Percentiles rank a stretch among this genome's conserved stretches.
Evolutionary conservation across 768 basidiomycete species (phyloP).

Genomic region (Agaricus sinodeliciosus): DNA sequence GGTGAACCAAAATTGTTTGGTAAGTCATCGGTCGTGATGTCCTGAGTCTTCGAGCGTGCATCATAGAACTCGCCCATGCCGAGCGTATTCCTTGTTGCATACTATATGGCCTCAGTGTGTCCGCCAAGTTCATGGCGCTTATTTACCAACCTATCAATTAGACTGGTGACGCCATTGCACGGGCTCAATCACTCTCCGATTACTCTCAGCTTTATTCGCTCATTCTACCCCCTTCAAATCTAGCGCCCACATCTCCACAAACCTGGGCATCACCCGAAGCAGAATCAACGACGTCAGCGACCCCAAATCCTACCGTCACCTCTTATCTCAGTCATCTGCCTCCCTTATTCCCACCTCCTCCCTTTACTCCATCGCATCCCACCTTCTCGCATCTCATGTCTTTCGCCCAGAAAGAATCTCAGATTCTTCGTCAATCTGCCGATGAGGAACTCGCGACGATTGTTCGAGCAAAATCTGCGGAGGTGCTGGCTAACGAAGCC

Average conservation of each 20-base stretch:
- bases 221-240: slow-evolving; percentile 30
- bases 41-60: slow-evolving; percentile 9
- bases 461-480: slow-evolving; percentile 45
- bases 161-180: slow-evolving; percentile 30
- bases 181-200: slow-evolving; percentile 30
- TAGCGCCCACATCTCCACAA: slow-evolving; percentile 21
- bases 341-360: slow-evolving; percentile 66
- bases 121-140: slow-evolving; percentile 3
- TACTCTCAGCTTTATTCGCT: slow-evolving; percentile 39
- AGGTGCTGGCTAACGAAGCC: slow-evolving; percentile 50
- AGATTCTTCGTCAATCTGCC: slow-evolving; percentile 45
- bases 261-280: slow-evolving; percentile 16
- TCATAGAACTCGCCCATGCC: slow-evolving; percentile 5
- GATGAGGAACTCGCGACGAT: slow-evolving; percentile 52
- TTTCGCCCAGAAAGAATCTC: slow-evolving; percentile 48
- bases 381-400: slow-evolving; percentile 60
- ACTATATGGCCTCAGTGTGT: slow-evolving; percentile 6
- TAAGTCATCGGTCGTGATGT: slow-evolving; percentile 34
- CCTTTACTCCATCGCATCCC: slow-evolving; percentile 70
- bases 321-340: slow-evolving; percentile 45
- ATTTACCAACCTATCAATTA: slow-evolving; percentile 19
- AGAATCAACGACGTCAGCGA: slow-evolving; percentile 19
- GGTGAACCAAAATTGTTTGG: slow-evolving; percentile 57
- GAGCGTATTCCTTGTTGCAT: slow-evolving; percentile 11
- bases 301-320: slow-evolving; percentile 21